Evolutionary conservation across 495 filamentous ascomycete species (phyloP).

Genomic region (Podospora australis): DNA sequence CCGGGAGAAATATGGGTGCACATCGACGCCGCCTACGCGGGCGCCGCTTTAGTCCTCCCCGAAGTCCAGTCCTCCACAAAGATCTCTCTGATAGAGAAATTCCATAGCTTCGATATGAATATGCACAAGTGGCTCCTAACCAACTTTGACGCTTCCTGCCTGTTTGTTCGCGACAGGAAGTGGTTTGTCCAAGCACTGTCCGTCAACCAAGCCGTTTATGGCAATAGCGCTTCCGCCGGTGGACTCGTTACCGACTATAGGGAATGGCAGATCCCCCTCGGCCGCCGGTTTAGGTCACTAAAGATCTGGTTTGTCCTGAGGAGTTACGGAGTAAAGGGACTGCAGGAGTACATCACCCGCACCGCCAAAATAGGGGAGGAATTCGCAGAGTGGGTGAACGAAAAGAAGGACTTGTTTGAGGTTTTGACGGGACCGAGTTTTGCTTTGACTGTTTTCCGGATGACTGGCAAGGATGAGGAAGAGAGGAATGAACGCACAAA

Average conservation of each 20-base stretch:
- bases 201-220: slow-evolving; percentile 72
- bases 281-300: slow-evolving; percentile 80
- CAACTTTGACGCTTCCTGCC: slow-evolving; percentile 86
- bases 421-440: slow-evolving; percentile 72
- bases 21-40: slow-evolving; percentile 94
- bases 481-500: slow-evolving; percentile 64
- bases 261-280: slow-evolving; percentile 96
- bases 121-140: slow-evolving; percentile 98
- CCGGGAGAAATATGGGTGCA: slow-evolving; percentile 67
- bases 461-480: slow-evolving; percentile 37
- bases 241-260: slow-evolving; percentile 93
- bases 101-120: slow-evolving; percentile 90
- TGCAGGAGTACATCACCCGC: slow-evolving; percentile 65
- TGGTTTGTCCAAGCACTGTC: slow-evolving; percentile 73
- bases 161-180: slow-evolving; percentile 68
- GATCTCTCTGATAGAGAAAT: slow-evolving; percentile 54
- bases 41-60: slow-evolving; percentile 70
- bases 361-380: slow-evolving; percentile 61
- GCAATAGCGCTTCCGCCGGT: slow-evolving; percentile 69
- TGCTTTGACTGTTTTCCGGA: slow-evolving; percentile 69
- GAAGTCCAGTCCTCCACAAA: slow-evolving; percentile 54
- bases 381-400: slow-evolving; percentile 54
- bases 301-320: slow-evolving; percentile 98
- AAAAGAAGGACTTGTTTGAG: slow-evolving; percentile 66
- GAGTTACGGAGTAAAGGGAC: slow-evolving; percentile 72